Base-by-base conservation (phyloP, 352 stramenopile genomes). In the Pythium apleroticum region DNA sequence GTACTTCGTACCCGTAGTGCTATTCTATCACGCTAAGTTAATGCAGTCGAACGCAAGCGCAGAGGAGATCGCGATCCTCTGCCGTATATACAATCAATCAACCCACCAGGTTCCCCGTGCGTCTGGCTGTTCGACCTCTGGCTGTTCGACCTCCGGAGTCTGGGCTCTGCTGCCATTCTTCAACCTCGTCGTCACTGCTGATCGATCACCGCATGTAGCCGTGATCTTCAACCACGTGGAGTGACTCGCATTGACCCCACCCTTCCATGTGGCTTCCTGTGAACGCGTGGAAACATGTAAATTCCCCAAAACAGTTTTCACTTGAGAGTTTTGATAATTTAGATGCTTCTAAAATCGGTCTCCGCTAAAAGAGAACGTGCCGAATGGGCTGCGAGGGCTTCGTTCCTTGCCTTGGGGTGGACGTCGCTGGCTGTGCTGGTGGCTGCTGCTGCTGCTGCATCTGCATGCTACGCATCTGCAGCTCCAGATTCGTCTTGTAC, bases 391-490 rank as follows among this genome's bases (percentile, higher is more conserved):
- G 55, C 22, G 20, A 33, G 30, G 7, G 12, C 37, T 61, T 61
- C 27, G 27, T 24, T 27, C 24, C 37, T 53, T 25, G 25, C 10
- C 19, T n/a, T 27, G 45, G 48, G 22, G 25, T 14, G 22, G 45
- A 52, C 35, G 50, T 48, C 14, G 41, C 12, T 15, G 50, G 35
- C 17, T 12, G 33, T 22, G 37, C 15, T 15, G 22, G 22, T 27
- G n/a, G 45, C 19, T 49, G 57, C 45, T 57, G 53, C 45, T 57
- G 53, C 46, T 68, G 62, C 48, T 71, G 43, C 57, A 63, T 62
- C 52, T 71, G 57, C 41, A 65, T 50, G 17, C 64, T 59, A 20
- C 57, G 64, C 52, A 61, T 61, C n/a, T 66, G 64, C 28, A 71
- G 28, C 27, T 66, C 54, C 25, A 71, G 52, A 4, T 31, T 66